Evolutionary conservation across 2,329 filamentous ascomycete genomes (phyloP), one percentile per base, ranked within the genome.

Genomic region (Coleophoma crateriformis): DNA sequence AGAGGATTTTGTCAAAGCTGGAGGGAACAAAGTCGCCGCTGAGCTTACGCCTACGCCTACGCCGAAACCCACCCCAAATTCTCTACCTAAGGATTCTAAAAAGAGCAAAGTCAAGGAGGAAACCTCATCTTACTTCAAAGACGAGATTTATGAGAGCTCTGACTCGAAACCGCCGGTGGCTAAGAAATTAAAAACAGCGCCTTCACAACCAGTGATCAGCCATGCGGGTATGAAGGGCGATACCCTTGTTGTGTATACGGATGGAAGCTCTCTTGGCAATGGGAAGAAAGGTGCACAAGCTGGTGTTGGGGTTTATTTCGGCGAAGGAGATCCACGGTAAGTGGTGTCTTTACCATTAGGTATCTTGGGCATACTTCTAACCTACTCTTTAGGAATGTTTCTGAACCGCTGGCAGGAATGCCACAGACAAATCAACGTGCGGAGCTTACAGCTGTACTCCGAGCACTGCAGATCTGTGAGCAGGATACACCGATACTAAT

Each of bases 371-470:
- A 27, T 27, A 27, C 6, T 27, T 19, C 54, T 48, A 33, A 41
- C n/a, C 11, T 10, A 33, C 14, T 45, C 13, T 64, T 67, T 61
- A 84, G 81, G 58, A 87, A 87, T 61, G 69, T 67, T 33, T 64
- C 65, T 14, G 65, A 66, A 49, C 52, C 57, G 33, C 53, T 67
- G 1, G 46, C 54, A 37, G 64, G 64, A 15, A 20, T 22, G 4
- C 49, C 77, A 10, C 94, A 97, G 69, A 97, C 94, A 1, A 99
- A 99, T 65, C 90, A 97, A 67, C 87, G 94, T 3, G 94, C 92
- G n/a, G 94, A 99, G 71, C 75, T 99, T 51, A 91, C 88, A 20
- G 94, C 90, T 7, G 86, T 97, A 54, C 74, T 88, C 32, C 86
- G 91, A 50, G 91, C 91, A 1, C 75, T 97, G 19, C 83, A 96